phyloP scores from a whole-genome alignment of 352 stramenopile species.

The Phytophthora vignae region DNA sequence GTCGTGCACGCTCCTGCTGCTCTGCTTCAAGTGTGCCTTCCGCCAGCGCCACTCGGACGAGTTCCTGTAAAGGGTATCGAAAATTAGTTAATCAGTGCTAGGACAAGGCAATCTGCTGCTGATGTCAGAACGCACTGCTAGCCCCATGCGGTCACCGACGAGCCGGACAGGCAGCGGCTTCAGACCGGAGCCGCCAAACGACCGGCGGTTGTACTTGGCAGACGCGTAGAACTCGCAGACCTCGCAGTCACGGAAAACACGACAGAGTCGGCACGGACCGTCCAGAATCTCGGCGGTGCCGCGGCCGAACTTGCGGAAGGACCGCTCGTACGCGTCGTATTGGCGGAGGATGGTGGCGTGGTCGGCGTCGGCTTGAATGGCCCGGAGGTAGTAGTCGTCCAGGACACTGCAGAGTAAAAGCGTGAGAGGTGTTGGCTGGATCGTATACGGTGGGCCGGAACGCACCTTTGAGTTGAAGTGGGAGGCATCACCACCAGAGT shows the following conservation, averaged over 20 bases:
- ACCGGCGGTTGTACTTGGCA: constrained; percentile 39
- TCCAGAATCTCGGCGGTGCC: constrained; percentile 39
- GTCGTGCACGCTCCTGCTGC: constrained; percentile 41
- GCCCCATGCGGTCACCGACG: constrained; percentile 62
- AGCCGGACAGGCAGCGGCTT: constrained; percentile 37
- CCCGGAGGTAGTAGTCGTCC: constrained; percentile 89
- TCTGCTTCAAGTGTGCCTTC: constrained; percentile 54
- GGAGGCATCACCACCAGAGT: constrained; percentile 90
- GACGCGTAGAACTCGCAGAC: constrained; percentile 83
- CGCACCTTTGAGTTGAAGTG: constrained; percentile 61
- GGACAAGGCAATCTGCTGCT: background rate
- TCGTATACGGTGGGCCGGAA: background rate
- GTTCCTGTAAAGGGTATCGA: constrained; percentile 41
- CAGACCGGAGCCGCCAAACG: constrained; percentile 26
- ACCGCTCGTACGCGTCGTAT: constrained; percentile 86
- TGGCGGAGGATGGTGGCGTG: constrained; percentile 92
- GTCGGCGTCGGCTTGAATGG: constrained; percentile 90
- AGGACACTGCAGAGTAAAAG: constrained; percentile 40
- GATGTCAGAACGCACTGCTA: constrained; percentile 40
- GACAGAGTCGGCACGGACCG: constrained; percentile 79
- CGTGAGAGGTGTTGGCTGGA: background rate
- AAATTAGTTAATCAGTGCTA: background rate
- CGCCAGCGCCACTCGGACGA: constrained; percentile 57
- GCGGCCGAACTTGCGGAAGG: constrained; percentile 80
- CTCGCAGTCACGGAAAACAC: constrained; percentile 86